phyloP scores from a whole-genome alignment of 2,329 filamentous ascomycete species.

The Talaromyces atroroseus region DNA sequence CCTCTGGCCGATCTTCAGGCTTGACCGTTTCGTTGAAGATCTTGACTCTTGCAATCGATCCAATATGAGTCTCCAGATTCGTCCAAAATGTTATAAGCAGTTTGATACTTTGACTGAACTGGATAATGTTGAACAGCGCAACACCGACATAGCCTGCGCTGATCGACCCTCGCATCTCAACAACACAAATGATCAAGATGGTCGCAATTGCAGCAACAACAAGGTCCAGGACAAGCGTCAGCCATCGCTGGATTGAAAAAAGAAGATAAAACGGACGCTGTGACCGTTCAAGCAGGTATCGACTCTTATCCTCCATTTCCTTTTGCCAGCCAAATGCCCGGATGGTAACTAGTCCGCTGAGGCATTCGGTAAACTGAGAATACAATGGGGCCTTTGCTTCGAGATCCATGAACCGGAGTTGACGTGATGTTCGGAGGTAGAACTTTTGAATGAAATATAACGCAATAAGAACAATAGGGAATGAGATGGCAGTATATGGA shows the following conservation, averaged over 20 bases:
- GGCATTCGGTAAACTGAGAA: constrained; percentile 53
- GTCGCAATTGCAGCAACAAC: constrained; percentile 47
- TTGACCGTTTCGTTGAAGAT: constrained; percentile 45
- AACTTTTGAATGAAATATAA: constrained; percentile 52
- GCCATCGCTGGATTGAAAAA: constrained; percentile 54
- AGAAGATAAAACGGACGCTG: constrained; percentile 56
- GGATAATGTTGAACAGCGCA: constrained; percentile 49
- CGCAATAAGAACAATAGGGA: constrained; percentile 45
- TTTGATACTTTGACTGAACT: constrained; percentile 49
- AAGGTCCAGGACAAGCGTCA: constrained; percentile 47
- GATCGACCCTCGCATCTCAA: constrained; percentile 39
- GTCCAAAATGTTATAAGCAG: constrained; percentile 52
- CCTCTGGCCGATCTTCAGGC: constrained; percentile 40
- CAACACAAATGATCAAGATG: constrained; percentile 46
- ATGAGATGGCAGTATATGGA: constrained; percentile 45
- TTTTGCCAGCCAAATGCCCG: constrained; percentile 54
- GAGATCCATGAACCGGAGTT: constrained; percentile 56
- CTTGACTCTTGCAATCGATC: constrained; percentile 52
- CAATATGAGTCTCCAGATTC: constrained; percentile 53
- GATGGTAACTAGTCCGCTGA: constrained; percentile 52
- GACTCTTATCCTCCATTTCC: constrained; percentile 41
- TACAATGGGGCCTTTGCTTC: constrained; percentile 58
- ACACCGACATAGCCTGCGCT: constrained; percentile 49
- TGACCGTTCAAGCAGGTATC: constrained; percentile 47
- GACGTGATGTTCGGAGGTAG: constrained; percentile 57